phyloP scores from a whole-genome alignment of 2,329 filamentous ascomycete species.

The Fusarium sp. region DNA sequence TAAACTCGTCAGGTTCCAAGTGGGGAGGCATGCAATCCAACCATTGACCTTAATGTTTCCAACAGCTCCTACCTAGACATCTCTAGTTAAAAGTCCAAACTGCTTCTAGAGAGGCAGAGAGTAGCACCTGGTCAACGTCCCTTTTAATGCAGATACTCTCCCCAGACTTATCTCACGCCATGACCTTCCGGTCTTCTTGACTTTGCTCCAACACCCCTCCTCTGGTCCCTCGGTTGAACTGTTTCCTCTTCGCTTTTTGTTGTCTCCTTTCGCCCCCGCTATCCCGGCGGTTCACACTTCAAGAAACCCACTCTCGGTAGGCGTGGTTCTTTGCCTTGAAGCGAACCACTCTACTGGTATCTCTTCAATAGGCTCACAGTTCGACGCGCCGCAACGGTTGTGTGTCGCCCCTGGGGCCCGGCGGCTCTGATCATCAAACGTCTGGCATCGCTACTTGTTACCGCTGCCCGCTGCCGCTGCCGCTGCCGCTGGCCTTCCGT shows the following conservation, averaged over 20 bases:
- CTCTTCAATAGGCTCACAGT: conserved; percentile 34
- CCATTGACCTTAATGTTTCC: conserved; percentile 30
- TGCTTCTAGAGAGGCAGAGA: conserved; percentile 23
- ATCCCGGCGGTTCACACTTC: conserved; percentile 37
- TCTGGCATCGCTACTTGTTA: conserved; percentile 19
- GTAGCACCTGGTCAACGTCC: conserved; percentile 29
- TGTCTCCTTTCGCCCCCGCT: conserved; percentile 41
- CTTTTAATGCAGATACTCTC: conserved; percentile 46
- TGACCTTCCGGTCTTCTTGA: conserved; percentile 40
- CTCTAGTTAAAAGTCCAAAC: conserved; percentile 28
- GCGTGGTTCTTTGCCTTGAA: conserved; percentile 39
- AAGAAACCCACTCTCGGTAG: conserved; percentile 41
- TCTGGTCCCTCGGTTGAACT: conserved; percentile 23
- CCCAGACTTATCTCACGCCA: conserved; percentile 42
- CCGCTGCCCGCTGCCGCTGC: not conserved
- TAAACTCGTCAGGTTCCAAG: conserved; percentile 29
- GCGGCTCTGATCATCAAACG: conserved; percentile 29
- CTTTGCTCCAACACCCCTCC: conserved; percentile 43
- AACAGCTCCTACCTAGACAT: conserved; percentile 28
- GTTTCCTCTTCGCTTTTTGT: conserved; percentile 42
- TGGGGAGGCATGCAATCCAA: conserved; percentile 40
- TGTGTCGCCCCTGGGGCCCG: conserved; percentile 31
- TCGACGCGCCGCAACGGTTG: conserved; percentile 34
- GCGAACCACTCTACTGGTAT: conserved; percentile 45
- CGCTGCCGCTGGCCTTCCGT: conserved; percentile 8